Evolutionary conservation across 2,329 filamentous ascomycete genomes (phyloP), one percentile per base, ranked within the genome.

Genomic region (Ustulina deusta): DNA sequence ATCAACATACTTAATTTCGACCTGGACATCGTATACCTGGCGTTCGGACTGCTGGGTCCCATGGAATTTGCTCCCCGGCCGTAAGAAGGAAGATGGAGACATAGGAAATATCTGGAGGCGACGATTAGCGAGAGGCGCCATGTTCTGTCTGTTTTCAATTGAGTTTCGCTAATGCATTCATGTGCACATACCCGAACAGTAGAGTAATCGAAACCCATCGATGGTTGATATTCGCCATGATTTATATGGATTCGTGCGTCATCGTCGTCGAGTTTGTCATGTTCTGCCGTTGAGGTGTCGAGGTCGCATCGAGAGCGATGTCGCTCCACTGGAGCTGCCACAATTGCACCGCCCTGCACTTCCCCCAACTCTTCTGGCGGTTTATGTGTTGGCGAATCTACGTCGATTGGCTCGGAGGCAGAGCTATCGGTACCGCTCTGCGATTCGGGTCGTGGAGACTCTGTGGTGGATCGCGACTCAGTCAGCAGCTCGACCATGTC

Each of bases 1-100:
- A 78, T 98, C 94, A 51, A 98, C 94, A 81, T 97, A 91, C 81
- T 98, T 97, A 73, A 99, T 93, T 78, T 97, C 94, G 1, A 99
- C 96, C 76, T 97, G 92, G 0, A 99, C 96, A 70, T 97, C 93
- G 78, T 99, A 99, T 10, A 93, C 88, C 78, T 97, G 94, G 67
- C 92, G 89, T 78, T 98, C 95, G 2, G 95, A 98, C 77, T 95
- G 92, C 76, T 99, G 96, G 15, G 92, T 97, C 65, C 96, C 96
- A 66, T 88, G 87, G 77, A 97, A 99, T 74, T 89, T 92, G 80
- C 93, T 97, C 20, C 94, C 94, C 2, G 94, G 89, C 52, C 93
- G 91, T 63, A 99, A 84, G 78, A 91, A 97, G 0, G 93, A 96
- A 0, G 93, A 97, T 1, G 93, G 90, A n/a, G 92, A 90, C 62